Base-by-base conservation (phyloP, 441 rosid genomes). In the Populus hybrid region DNA sequence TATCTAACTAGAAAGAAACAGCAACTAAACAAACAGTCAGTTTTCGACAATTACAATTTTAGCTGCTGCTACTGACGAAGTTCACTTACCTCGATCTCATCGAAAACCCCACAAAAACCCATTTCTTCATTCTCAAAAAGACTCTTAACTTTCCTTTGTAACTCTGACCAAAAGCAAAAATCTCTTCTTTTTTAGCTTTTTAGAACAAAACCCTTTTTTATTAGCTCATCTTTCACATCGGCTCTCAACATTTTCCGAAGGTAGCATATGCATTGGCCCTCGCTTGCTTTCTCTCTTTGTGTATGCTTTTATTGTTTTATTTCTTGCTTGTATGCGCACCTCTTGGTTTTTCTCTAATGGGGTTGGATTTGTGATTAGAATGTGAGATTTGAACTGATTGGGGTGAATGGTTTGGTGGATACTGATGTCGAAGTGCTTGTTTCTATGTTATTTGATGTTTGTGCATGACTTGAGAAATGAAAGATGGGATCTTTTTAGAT, bases 171-270 rank as follows among this genome's bases (percentile, higher is more conserved):
- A 9, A 12, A 28, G 33, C 69, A 26, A 65, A 65, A 65, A 6
- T 29, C 35, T 11, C 71, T 20, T 18, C n/a, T 26, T 36, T 68
- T 2, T 6, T 68, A 33, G 11, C 42, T 35, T 31, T 35, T 20
- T 68, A 33, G 36, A n/a, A 68, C 10, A 68, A 29, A 12, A 7
- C 71, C 40, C 23, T 38, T 20, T 33, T 61, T 70, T 20, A 28
- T 69, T 72, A 35, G 9, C 61, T 10, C 21, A 12, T 6, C 36
- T 18, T 31, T 21, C 79, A 68, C 83, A 35, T 77, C 79, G 83
- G 72, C 82, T 74, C 75, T 78, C 76, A 77, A 73, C 40, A 35
- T 75, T 76, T 71, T 76, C 67, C 68, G 20, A 74, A 82, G 91
- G 91, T 88, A 33, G 74, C 74, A 1, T 2, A 9, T 56, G 38